phyloP scores from a whole-genome alignment of 179 eudicot genomes.

The Gypsophila paniculata region DNA sequence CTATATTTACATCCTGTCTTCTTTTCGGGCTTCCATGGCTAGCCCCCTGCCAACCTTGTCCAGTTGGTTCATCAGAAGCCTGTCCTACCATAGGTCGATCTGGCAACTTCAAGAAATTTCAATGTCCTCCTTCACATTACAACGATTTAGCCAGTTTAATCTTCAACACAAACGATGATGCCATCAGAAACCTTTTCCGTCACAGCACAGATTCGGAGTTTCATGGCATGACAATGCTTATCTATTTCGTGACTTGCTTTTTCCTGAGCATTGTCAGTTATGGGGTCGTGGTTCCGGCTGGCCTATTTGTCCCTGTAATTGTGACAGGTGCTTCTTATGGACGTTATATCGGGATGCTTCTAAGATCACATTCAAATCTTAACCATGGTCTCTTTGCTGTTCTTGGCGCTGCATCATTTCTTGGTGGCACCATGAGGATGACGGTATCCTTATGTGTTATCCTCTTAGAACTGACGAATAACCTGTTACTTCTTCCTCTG shows the following conservation, averaged over 20 bases:
- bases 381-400: constrained; percentile 87
- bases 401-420: constrained; percentile 78
- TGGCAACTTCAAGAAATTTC: constrained; percentile 89
- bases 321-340: constrained; percentile 83
- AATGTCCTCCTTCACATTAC: constrained; percentile 67
- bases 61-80: constrained; percentile 53
- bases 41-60: constrained; percentile 74
- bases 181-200: constrained; percentile 77
- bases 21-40: constrained; percentile 93
- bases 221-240: constrained; percentile 48
- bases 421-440: constrained; percentile 90
- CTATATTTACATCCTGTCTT: constrained; percentile 74
- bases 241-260: constrained; percentile 61
- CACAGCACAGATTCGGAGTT: constrained; percentile 74
- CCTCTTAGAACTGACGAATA: constrained; percentile 76
- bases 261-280: constrained; percentile 68
- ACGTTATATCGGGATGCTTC: constrained; percentile 62
- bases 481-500: constrained; percentile 64
- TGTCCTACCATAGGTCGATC: constrained; percentile 89
- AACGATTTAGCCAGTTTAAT: constrained; percentile 93
- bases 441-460: constrained; percentile 88
- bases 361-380: constrained; percentile 46
- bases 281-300: constrained; percentile 78
- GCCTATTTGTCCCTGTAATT: constrained; percentile 80
- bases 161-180: constrained; percentile 86